phyloP scores from a whole-genome alignment of 306 rosid genomes.

The Trifolium pratense region DNA sequence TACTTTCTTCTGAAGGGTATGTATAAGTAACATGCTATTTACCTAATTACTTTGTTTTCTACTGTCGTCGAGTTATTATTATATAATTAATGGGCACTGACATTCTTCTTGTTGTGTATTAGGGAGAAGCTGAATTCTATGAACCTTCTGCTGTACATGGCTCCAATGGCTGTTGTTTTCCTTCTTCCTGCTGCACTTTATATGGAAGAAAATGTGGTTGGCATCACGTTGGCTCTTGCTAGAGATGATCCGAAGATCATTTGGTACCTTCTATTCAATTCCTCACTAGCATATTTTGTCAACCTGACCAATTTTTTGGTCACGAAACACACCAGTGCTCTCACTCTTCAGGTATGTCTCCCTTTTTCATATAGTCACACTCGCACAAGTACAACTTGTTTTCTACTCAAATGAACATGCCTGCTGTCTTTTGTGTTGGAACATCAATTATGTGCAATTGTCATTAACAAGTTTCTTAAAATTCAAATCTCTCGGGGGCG shows the following conservation, averaged over 20 bases:
- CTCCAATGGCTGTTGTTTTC: slow-evolving; percentile 97
- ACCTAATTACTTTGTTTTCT: slow-evolving; percentile 12
- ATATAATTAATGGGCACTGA: slow-evolving; percentile 38
- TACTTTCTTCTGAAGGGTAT: slow-evolving; percentile 99
- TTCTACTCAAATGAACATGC: background rate
- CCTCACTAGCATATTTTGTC: slow-evolving; percentile 91
- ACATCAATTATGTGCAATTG: background rate
- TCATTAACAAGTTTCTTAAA: slow-evolving; percentile 25
- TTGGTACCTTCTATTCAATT: slow-evolving; percentile 95
- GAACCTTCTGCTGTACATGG: slow-evolving; percentile 99
- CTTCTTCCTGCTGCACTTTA: slow-evolving; percentile 97
- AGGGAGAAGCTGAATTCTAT: slow-evolving; percentile 99
- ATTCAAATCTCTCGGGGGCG: slow-evolving; percentile 17
- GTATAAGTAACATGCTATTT: slow-evolving; percentile 24
- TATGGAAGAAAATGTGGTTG: slow-evolving; percentile 98
- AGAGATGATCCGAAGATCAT: slow-evolving; percentile 92
- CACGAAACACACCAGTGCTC: slow-evolving; percentile 98
- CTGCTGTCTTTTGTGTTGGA: background rate
- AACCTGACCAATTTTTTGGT: slow-evolving; percentile 98
- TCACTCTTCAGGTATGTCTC: slow-evolving; percentile 91
- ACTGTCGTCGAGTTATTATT: background rate
- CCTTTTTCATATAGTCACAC: slow-evolving; percentile 36
- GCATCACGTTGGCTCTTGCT: slow-evolving; percentile 96
- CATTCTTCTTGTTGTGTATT: slow-evolving; percentile 36
- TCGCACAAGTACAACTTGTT: background rate